Evolutionary conservation across 2,329 filamentous ascomycete species (phyloP), one percentile per base, ranked within the genome.

Genomic region (Aspergillus sp.): DNA sequence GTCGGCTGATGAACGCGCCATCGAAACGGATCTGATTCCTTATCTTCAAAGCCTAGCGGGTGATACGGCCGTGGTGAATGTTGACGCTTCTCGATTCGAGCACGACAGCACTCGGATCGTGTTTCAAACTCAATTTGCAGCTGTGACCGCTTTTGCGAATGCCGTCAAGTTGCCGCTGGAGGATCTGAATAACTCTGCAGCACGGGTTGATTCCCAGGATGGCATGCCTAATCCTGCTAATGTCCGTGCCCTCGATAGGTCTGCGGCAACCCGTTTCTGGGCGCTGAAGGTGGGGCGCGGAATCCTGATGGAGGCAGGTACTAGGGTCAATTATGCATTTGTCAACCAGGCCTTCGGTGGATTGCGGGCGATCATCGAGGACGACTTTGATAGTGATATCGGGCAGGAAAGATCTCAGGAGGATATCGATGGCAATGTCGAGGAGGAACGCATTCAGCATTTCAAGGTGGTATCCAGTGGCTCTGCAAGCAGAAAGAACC

Each of bases 341-440:
- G 75, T 82, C 13, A 80, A 82, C 54, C 71, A 73, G 29, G 78
- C 79, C 4, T 85, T 83, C 62, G 81, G 81, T 29, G 82, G 81
- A 0, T 59, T 77, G n/a, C 74, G 75, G 5, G 67, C 71, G 9
- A 62, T 66, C 2, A 54, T 75, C 33, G 61, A 59, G 31, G 60
- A 68, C 27, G 59, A 61, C 27, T 51, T 54, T 6, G 63, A 66
- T 12, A 57, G 57, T 19, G 55, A 69, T 48, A 52, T 68, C 39
- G 66, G 63, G 1, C 65, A 70, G 45, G 76, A 78, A 50, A 62
- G 64, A 37, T 54, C 61, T 7, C 73, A 76, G 48, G 68, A 73
- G 42, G 72, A 78, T 37, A 69, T 78, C 19, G 67, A 75, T 46
- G 55, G 69, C 1, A 61, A 71, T 32, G 67, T 69, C 34, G 69